Percentiles rank a stretch among this genome's conserved stretches.
Evolutionary conservation across 2,329 filamentous ascomycete genomes (phyloP).

Genomic region (Ophiostoma himal-ulmi): DNA sequence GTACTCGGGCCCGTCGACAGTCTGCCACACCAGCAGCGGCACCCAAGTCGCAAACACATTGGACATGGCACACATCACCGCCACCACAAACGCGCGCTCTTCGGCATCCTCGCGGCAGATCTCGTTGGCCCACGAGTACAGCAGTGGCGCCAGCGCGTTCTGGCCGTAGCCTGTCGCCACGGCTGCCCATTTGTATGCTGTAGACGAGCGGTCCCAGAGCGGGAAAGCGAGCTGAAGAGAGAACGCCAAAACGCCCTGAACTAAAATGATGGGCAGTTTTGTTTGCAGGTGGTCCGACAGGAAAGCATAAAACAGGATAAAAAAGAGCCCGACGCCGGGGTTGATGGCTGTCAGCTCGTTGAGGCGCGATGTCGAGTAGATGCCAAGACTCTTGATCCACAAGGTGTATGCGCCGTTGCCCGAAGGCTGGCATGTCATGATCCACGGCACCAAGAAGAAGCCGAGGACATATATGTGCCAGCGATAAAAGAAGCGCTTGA

Average conservation of each 20-base stretch:
- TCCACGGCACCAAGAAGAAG: slow-evolving; percentile 33
- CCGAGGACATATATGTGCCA: slow-evolving; percentile 36
- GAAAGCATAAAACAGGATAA: slow-evolving; percentile 16
- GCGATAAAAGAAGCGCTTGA: slow-evolving; percentile 15
- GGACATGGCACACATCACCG: slow-evolving; percentile 27
- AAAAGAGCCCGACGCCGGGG: slow-evolving; percentile 17
- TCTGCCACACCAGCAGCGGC: slow-evolving; percentile 26
- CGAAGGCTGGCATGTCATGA: slow-evolving; percentile 42
- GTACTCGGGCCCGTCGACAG: slow-evolving; percentile 11
- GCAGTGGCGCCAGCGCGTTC: slow-evolving; percentile 15
- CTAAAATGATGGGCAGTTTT: slow-evolving; percentile 18
- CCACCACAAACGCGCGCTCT: slow-evolving; percentile 28
- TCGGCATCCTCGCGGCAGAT: slow-evolving; percentile 28
- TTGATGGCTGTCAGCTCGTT: slow-evolving; percentile 20
- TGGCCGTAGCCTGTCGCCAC: slow-evolving; percentile 20
- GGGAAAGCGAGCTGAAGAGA: slow-evolving; percentile 18
- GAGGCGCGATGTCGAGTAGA: slow-evolving; percentile 15
- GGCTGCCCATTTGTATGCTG: slow-evolving; percentile 18
- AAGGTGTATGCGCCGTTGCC: slow-evolving; percentile 51
- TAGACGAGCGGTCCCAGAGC: slow-evolving; percentile 15
- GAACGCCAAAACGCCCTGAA: slow-evolving; percentile 16
- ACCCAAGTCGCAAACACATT: slow-evolving; percentile 29
- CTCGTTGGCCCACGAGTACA: slow-evolving; percentile 26
- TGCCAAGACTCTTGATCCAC: slow-evolving; percentile 49
- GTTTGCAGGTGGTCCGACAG: slow-evolving; percentile 18